Percentiles rank a stretch among this genome's conserved stretches.
phyloP scores from a whole-genome alignment of 2,329 filamentous ascomycete species.

The Pestalotiopsis sp. region DNA sequence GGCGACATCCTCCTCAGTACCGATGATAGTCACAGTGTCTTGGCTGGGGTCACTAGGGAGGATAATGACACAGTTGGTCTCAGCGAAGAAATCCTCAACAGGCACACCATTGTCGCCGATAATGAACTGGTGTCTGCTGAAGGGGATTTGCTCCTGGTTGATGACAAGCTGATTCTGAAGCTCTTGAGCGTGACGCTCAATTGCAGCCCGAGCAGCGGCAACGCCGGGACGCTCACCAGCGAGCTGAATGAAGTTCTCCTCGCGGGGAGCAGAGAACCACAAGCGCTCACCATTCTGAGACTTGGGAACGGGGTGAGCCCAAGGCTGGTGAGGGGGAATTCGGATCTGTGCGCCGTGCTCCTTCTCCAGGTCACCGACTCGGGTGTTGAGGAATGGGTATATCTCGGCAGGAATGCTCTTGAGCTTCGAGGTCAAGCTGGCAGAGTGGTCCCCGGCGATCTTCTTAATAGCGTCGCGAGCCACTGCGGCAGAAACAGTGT shows the following conservation, averaged over 20 bases:
- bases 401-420: constrained; percentile 87
- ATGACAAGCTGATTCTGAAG: constrained; percentile 76
- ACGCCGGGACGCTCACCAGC: constrained; percentile 84
- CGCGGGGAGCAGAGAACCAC: constrained; percentile 70
- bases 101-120: constrained; percentile 81
- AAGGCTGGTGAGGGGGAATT: constrained; percentile 81
- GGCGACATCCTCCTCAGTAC: constrained; percentile 73
- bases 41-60: constrained; percentile 78
- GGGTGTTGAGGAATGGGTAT: constrained; percentile 87
- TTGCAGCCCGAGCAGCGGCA: constrained; percentile 76
- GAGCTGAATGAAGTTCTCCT: constrained; percentile 79
- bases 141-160: constrained; percentile 80
- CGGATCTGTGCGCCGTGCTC: constrained; percentile 78
- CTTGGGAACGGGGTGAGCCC: constrained; percentile 70
- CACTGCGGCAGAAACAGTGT: constrained; percentile 83
- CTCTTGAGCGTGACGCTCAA: constrained; percentile 78
- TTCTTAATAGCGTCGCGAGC: constrained; percentile 83
- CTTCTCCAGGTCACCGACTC: constrained; percentile 69
- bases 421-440: constrained; percentile 79
- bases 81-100: constrained; percentile 81
- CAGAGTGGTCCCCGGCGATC: constrained; percentile 84
- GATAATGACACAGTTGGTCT: constrained; percentile 89
- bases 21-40: constrained; percentile 83
- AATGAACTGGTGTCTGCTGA: constrained; percentile 92
- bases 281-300: constrained; percentile 66